A percentile compares a stretch with the other conserved stretches of the same genome.
These are phyloP conservation scores for Kodamaea nitidulidarum DNA, from an alignment of 805 yeast genomes.

Conservation along the genomic window DNA sequence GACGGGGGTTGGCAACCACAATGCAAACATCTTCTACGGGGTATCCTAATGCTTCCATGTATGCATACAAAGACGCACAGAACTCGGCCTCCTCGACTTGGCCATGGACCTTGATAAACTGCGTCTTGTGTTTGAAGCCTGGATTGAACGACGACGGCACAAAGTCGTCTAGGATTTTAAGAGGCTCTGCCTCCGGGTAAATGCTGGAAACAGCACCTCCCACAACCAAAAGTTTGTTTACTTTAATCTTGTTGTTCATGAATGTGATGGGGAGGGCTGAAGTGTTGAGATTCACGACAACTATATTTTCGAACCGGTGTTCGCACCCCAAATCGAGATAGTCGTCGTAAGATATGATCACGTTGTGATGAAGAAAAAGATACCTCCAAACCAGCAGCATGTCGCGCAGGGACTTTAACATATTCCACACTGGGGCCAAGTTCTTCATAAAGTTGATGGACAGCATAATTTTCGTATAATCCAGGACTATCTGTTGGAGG, in stretches of 20 bases:
- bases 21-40: slow-evolving; percentile 36
- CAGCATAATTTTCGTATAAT: slow-evolving; percentile 3
- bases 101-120: slow-evolving; percentile 11
- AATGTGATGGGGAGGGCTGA: slow-evolving; percentile 5
- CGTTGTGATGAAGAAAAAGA: slow-evolving; percentile 8
- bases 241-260: not conserved
- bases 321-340: slow-evolving; percentile 5
- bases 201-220: slow-evolving; percentile 9
- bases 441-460: slow-evolving; percentile 4
- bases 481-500: slow-evolving; percentile 7
- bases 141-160: slow-evolving; percentile 6
- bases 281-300: slow-evolving; percentile 8
- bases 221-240: slow-evolving; percentile 7
- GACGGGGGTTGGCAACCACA: slow-evolving; percentile 37
- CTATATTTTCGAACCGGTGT: slow-evolving; percentile 8
- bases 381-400: slow-evolving; percentile 8
- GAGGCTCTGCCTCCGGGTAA: not conserved
- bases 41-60: slow-evolving; percentile 44
- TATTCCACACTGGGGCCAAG: slow-evolving; percentile 9
- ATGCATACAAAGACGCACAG: slow-evolving; percentile 42
- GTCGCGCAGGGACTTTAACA: not conserved
- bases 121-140: slow-evolving; percentile 10
- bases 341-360: slow-evolving; percentile 11
- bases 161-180: not conserved
- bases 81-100: slow-evolving; percentile 41